Evolutionary conservation across 352 stramenopile genomes (phyloP), one percentile per base, ranked within the genome.

Genomic region (Pythium oligandrum): DNA sequence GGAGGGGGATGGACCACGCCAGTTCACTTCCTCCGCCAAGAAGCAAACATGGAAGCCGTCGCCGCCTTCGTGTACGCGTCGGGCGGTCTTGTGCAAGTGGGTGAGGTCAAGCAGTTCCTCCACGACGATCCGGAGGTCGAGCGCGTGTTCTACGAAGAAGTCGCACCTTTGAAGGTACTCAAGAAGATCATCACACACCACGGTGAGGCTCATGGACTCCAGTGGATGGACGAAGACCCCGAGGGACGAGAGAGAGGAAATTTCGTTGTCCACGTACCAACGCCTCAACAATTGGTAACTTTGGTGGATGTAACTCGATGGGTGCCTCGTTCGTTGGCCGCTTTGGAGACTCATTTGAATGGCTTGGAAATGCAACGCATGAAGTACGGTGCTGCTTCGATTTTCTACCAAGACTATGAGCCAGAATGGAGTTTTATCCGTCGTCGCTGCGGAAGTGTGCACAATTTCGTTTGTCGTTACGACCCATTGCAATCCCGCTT

Each of bases 61-160:
- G 55, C 55, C 8, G 34, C 9, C 33, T 61, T 61, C 36, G 55
- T 61, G 40, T 61, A 39, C 36, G 40, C 7, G 40, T 48, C 40
- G 42, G 55, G 48, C 48, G 55, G 55, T 48, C 30, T 3, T 30
- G 55, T 61, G 10, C 39, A 7, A 5, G 30, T 44, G 10, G 11
- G n/a, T 26, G 55, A 61, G 42, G 48, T 61, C 34, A 6, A 31
- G 17, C 31, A 32, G 11, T 61, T 61, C 42, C 42, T 61, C 17
- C 3, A 3, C 4, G 48, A 56, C 1, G 11, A 52, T 6, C 34
- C 48, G 5, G 0, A 2, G 3, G 48, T 43, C 3, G 48, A 51
- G 36, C 1, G 9, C 0, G 48, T 35, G 0, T 46, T 61, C 48
- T 56, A 52, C 42, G 55, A 40, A 12, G 48, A 35, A 2, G 55